These are phyloP conservation scores for Anthostomella pinea DNA, from an alignment of 2,329 filamentous ascomycete genomes.

Conservation along the genomic window DNA sequence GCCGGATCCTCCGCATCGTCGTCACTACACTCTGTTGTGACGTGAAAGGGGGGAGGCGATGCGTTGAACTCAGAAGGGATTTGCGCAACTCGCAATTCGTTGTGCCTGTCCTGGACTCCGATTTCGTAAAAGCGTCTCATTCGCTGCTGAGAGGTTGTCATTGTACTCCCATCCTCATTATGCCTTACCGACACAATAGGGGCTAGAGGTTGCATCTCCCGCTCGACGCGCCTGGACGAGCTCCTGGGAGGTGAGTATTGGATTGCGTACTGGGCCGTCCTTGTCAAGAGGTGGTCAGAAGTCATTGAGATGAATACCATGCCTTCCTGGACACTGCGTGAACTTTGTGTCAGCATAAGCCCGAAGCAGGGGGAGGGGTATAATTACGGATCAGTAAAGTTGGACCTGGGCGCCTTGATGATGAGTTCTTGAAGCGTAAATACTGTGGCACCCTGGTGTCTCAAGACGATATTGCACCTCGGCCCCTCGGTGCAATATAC, in stretches of 20 bases:
- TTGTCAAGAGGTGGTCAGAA: constrained; percentile 68
- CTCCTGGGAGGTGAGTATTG: constrained; percentile 49
- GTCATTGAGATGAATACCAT: constrained; percentile 91
- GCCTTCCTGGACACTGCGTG: constrained; percentile 75
- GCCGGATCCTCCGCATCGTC: constrained; percentile 48
- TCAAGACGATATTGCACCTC: constrained; percentile 80
- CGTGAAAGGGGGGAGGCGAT: constrained; percentile 47
- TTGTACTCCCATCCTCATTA: constrained; percentile 49
- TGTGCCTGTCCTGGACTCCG: constrained; percentile 40
- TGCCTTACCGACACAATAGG: constrained; percentile 51
- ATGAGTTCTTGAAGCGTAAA: constrained; percentile 84
- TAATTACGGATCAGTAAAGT: constrained; percentile 83
- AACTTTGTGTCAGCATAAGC: constrained; percentile 32
- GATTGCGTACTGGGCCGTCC: constrained; percentile 74
- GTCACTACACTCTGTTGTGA: constrained; percentile 60
- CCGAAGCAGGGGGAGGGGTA: constrained; percentile 5
- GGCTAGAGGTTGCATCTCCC: constrained; percentile 26
- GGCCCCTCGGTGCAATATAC: constrained; percentile 91
- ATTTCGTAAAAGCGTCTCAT: constrained; percentile 45
- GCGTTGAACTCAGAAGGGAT: constrained; percentile 55
- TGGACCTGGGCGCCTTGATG: constrained; percentile 78
- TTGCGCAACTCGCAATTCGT: constrained; percentile 48
- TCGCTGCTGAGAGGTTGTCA: constrained; percentile 42
- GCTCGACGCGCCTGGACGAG: constrained; percentile 23
- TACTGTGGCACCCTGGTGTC: constrained; percentile 74